Percentiles rank a stretch among this genome's conserved stretches.
phyloP scores from a whole-genome alignment of 306 rosid genomes.

The Begonia loranthoides region DNA sequence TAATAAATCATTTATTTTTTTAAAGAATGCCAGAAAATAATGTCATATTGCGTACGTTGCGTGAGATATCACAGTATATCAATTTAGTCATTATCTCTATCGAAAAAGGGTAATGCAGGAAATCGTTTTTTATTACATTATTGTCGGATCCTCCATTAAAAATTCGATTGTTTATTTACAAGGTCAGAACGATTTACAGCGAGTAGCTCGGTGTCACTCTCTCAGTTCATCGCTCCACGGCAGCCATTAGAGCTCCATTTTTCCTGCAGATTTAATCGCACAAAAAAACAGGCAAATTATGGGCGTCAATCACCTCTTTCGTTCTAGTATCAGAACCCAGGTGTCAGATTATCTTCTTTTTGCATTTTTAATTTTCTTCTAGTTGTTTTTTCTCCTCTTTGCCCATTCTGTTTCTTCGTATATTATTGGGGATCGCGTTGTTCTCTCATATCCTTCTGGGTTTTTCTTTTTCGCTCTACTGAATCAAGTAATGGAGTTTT shows the following conservation, averaged over 20 bases:
- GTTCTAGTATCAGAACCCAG: slow-evolving; percentile 29
- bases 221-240: neutral
- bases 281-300: neutral
- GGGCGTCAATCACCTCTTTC: slow-evolving; percentile 24
- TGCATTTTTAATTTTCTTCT: slow-evolving; percentile 1
- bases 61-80: too few relatives aligned
- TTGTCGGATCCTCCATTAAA: too few relatives aligned
- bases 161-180: too few relatives aligned
- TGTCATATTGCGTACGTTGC: too few relatives aligned
- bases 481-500: neutral
- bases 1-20: too few relatives aligned
- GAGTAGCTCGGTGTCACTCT: neutral
- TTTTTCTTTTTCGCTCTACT: slow-evolving; percentile 1
- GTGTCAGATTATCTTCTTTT: slow-evolving; percentile 11
- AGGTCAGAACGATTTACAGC: too few relatives aligned
- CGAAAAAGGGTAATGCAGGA: too few relatives aligned
- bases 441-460: neutral
- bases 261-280: neutral
- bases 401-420: neutral
- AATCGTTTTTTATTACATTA: too few relatives aligned
- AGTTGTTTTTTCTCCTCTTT: neutral
- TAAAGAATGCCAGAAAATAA: too few relatives aligned
- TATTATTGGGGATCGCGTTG: neutral
- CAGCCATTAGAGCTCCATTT: neutral
- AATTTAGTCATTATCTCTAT: too few relatives aligned